Conservation (phyloP, 1,139 yeast genomes). For the Lodderomyces margitis region DNA sequence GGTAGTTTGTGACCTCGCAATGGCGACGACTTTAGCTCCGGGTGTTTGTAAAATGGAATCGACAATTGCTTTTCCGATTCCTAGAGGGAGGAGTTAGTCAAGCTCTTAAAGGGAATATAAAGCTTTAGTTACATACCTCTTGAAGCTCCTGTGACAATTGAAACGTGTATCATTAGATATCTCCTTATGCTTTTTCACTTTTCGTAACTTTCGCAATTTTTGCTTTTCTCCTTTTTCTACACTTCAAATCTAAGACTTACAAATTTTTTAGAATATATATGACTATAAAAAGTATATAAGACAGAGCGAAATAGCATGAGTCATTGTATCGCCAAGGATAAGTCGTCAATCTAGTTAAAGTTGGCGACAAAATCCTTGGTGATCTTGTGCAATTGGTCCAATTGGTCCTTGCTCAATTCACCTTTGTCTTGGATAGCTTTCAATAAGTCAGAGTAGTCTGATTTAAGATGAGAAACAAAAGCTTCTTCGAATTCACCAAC, state of each 20-base stretch:
- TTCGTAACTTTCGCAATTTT: too few relatives aligned
- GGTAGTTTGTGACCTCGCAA: constrained; percentile 62
- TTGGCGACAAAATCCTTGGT: constrained; percentile 84
- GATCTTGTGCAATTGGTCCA: constrained; percentile 84
- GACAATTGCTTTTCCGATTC: constrained; percentile 77
- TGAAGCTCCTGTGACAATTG: constrained; percentile 11
- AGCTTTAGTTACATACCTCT: constrained; percentile 9
- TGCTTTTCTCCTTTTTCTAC: background rate
- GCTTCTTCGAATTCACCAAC: constrained; percentile 90
- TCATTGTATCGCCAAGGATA: too few relatives aligned
- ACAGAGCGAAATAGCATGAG: too few relatives aligned
- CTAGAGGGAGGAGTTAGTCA: constrained; percentile 28
- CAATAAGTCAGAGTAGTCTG: constrained; percentile 84
- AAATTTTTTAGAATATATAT: constrained; percentile 1
- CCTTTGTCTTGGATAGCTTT: constrained; percentile 86
- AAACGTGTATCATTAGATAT: constrained; percentile 6
- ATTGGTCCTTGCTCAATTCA: constrained; percentile 82
- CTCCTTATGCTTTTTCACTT: too few relatives aligned
- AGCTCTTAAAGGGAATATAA: background rate
- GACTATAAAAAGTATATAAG: too few relatives aligned
- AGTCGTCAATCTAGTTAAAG: constrained; percentile 4
- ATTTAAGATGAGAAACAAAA: constrained; percentile 86
- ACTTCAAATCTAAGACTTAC: background rate
- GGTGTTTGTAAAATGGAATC: constrained; percentile 43
- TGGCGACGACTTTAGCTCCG: constrained; percentile 56